A percentile compares a stretch with the other conserved stretches of the same genome.
Conservation (phyloP, 805 yeast genomes). For the Yamadazyma akitaensis region DNA sequence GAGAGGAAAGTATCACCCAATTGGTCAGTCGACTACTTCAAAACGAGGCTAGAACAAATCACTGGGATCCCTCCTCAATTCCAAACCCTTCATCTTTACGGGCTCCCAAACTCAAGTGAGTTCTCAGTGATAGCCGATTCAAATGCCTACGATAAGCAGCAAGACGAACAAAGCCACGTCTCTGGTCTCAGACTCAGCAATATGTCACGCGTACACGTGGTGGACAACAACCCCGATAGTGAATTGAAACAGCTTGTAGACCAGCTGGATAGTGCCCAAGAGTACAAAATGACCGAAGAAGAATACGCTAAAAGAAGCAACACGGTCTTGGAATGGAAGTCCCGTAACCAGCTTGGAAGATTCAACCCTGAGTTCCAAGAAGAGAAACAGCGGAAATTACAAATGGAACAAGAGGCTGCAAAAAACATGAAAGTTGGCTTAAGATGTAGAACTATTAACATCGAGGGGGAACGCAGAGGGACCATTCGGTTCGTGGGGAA, state of each 20-base stretch:
- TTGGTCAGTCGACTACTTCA: constrained; percentile 57
- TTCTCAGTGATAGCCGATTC: constrained; percentile 1
- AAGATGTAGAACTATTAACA: constrained; percentile 50
- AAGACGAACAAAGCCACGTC: constrained; percentile 5
- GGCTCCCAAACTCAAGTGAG: constrained; percentile 33
- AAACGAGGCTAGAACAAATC: constrained; percentile 56
- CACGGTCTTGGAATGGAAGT: constrained; percentile 78
- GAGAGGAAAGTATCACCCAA: constrained; percentile 62
- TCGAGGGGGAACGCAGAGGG: constrained; percentile 61
- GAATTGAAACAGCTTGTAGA: constrained; percentile 27
- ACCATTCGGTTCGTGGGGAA: constrained; percentile 66
- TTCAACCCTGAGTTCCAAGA: constrained; percentile 53
- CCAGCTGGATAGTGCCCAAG: constrained; percentile 23
- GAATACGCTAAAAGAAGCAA: constrained; percentile 59
- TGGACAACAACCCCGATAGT: constrained; percentile 53
- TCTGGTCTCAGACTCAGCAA: constrained; percentile 30
- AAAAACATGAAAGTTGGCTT: constrained; percentile 41
- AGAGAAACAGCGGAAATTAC: constrained; percentile 27
- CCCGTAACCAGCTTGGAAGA: constrained; percentile 63
- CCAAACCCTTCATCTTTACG: constrained; percentile 51
- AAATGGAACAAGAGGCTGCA: constrained; percentile 25
- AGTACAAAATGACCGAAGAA: constrained; percentile 49
- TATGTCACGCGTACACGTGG: constrained; percentile 53
- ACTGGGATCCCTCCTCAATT: constrained; percentile 67
- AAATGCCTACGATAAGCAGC: constrained; percentile 18